Base-by-base conservation (phyloP, 192 early-diverging fungal species). In the Coemansia sp. region DNA sequence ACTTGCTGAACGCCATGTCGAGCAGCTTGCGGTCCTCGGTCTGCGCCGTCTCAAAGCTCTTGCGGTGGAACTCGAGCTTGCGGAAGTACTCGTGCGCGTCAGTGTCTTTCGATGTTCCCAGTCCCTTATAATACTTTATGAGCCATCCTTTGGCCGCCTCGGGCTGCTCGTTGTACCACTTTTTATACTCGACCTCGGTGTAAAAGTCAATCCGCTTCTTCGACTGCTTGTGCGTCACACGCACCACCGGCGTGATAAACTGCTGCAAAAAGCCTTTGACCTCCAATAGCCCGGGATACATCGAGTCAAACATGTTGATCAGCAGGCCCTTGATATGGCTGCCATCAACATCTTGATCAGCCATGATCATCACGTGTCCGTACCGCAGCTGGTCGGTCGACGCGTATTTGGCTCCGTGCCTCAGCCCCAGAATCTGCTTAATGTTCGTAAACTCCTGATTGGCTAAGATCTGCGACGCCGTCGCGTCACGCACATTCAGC, bases 1-100 rank as follows among this genome's bases (percentile, higher is more conserved):
- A 90, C 73, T 96, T 97, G 79, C 84, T 93, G 70, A 99, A 99
- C 0, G 95, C 97, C 93, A 99, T 93, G 64, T 99, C 95, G 25
- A 99, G 86, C 50, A 99, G 82, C 21, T 60, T 68, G 53, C 89
- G 86, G 24, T 92, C 93, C 6, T 89, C 86, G 10, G 72, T 50
- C 38, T 73, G 63, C 12, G 82, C 65, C 0, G 84, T 45, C 35
- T 73, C 58, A 65, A 98, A 97, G 11, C 69, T 82, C 70, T 97
- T 97, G 62, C 86, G 81, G 73, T 98, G 97, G 27, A 72, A 75
- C 11, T 66, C 83, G 69, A 98, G 83, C 43, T 89, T 81, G n/a
- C 84, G 78, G 82, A 99, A 99, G 71, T 99, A 99, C 70, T 91
- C 83, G 77, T 90, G 91, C 5, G 92, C 93, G 60, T 99, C 95